phyloP scores from a whole-genome alignment of 1,284 basidiomycete genomes.

The Ceratobasidium sp. region DNA sequence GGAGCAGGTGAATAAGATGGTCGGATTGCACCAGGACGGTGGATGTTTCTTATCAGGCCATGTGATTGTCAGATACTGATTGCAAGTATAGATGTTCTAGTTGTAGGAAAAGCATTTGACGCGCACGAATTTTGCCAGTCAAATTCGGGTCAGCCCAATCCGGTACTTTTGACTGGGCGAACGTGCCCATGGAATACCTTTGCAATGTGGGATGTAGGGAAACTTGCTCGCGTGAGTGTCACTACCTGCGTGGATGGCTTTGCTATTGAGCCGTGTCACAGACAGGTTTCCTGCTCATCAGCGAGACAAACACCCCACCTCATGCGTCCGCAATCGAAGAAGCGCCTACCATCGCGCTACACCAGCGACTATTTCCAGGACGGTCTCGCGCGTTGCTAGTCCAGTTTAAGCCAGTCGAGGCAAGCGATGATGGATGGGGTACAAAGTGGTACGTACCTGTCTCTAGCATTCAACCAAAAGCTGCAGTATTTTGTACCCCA shows the following conservation, averaged over 20 bases:
- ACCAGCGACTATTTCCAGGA: slow-evolving; percentile 26
- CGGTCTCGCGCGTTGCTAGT: slow-evolving; percentile 21
- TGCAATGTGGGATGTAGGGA: slow-evolving; percentile 24
- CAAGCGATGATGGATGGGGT: slow-evolving; percentile 21
- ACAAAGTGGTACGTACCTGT: slow-evolving; percentile 6
- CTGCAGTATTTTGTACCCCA: neutral
- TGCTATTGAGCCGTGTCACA: neutral
- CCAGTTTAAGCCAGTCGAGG: neutral
- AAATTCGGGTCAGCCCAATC: neutral
- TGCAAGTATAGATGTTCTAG: slow-evolving; percentile 7
- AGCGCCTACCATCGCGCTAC: slow-evolving; percentile 34
- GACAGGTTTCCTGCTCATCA: slow-evolving; percentile 32
- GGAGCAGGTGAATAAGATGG: slow-evolving; percentile 23
- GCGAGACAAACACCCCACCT: slow-evolving; percentile 34
- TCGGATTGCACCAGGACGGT: neutral
- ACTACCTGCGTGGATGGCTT: neutral
- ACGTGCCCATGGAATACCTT: slow-evolving; percentile 35
- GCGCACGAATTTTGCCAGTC: slow-evolving; percentile 9
- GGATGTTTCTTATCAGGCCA: too few species aligned
- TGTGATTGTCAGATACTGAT: neutral
- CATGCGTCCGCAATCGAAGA: slow-evolving; percentile 31
- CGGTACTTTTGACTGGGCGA: slow-evolving; percentile 24
- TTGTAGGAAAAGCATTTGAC: slow-evolving; percentile 29
- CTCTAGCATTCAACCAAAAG: neutral
- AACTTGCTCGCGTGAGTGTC: slow-evolving; percentile 15